A percentile compares a stretch with the other conserved stretches of the same genome.
Evolutionary conservation across 129 eudicot genomes (phyloP).

Genomic region (Chrysanthemum seticuspe): DNA sequence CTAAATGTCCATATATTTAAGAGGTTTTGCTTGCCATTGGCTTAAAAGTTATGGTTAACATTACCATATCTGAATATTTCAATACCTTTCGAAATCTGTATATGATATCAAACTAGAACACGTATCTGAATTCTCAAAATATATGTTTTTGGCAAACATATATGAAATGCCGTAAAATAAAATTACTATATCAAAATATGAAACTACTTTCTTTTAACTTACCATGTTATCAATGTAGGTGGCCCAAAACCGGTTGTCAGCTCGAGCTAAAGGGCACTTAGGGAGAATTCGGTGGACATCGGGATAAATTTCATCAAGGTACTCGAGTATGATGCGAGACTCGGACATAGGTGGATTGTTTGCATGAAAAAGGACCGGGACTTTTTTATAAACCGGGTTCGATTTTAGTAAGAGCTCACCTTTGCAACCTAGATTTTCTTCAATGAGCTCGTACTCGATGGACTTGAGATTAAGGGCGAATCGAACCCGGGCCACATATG

Average conservation of each 20-base stretch:
- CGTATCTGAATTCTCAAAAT: not conserved
- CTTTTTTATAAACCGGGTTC: slow-evolving; percentile 27
- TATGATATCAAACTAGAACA: no score
- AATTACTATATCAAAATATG: no score
- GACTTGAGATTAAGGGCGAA: slow-evolving; percentile 17
- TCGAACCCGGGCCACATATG: slow-evolving; percentile 16
- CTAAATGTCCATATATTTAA: no score
- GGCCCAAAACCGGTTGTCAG: slow-evolving; percentile 25
- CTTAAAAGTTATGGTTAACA: no score
- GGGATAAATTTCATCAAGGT: slow-evolving; percentile 9
- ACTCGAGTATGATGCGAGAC: slow-evolving; percentile 18
- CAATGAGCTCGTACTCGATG: slow-evolving; percentile 11
- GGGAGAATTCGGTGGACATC: slow-evolving; percentile 19
- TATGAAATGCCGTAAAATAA: no score
- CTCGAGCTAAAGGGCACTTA: not conserved
- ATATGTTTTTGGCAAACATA: no score
- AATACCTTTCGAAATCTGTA: no score
- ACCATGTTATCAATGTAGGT: slow-evolving; percentile 19
- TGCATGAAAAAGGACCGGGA: slow-evolving; percentile 18
- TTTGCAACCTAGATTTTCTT: slow-evolving; percentile 7
- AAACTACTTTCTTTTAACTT: not conserved
- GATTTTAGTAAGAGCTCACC: slow-evolving; percentile 18
- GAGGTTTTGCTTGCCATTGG: no score
- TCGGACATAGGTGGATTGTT: slow-evolving; percentile 11
- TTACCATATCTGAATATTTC: no score